A percentile compares a stretch with the other conserved stretches of the same genome.
Conservation (phyloP, 2,329 filamentous ascomycete species). For the Fusarium anguioides region DNA sequence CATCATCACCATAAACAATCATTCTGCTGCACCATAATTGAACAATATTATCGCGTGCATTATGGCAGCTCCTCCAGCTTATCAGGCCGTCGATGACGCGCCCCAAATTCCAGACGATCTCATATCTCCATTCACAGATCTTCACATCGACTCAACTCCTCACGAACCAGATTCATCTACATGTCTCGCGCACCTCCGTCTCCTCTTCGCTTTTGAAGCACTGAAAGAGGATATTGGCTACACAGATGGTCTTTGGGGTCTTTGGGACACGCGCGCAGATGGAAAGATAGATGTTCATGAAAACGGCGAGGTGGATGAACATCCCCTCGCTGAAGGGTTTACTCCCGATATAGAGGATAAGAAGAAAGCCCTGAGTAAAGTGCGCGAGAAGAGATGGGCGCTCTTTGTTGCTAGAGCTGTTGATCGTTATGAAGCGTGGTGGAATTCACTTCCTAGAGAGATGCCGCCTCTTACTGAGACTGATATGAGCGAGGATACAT, state of each 20-base stretch:
- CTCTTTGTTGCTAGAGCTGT: constrained; percentile 72
- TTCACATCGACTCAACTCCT: constrained; percentile 19
- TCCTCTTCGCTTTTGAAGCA: constrained; percentile 71
- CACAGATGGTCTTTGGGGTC: constrained; percentile 69
- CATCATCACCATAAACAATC: background rate
- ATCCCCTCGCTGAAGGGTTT: constrained; percentile 1
- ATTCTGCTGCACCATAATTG: background rate
- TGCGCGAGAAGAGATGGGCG: constrained; percentile 75
- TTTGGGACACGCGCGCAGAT: constrained; percentile 58
- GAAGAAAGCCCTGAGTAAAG: constrained; percentile 54
- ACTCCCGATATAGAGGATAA: constrained; percentile 41
- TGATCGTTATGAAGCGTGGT: constrained; percentile 72
- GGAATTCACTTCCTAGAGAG: constrained; percentile 45
- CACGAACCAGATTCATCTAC: constrained; percentile 28
- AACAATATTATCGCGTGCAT: background rate
- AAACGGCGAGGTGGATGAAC: constrained; percentile 27
- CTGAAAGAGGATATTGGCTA: constrained; percentile 70
- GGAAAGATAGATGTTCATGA: constrained; percentile 14
- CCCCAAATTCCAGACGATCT: constrained; percentile 7
- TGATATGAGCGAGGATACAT: constrained; percentile 2
- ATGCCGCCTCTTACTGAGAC: constrained; percentile 17
- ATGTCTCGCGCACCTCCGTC: constrained; percentile 66
- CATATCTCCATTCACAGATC: constrained; percentile 22
- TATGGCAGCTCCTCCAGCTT: constrained; percentile 30
- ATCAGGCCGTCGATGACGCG: constrained; percentile 6